Evolutionary conservation across 1,139 yeast species (phyloP), one percentile per base, ranked within the genome.

Genomic region (Nakaseomyces sp.): DNA sequence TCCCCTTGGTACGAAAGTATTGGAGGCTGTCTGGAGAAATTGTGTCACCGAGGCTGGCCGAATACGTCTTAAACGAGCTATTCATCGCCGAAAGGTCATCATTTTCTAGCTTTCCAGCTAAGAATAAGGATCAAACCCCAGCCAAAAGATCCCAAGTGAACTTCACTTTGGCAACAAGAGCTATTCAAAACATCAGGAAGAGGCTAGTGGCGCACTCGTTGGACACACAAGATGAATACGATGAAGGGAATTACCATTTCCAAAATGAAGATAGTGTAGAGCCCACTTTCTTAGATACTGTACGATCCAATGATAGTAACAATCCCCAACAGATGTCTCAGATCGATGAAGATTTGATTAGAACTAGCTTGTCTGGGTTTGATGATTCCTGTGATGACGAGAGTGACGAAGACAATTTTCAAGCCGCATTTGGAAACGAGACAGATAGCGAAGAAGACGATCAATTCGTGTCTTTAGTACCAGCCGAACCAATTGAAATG

Each of bases 21-120:
- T 91, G 98, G 98, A 96, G 89, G 61, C 96, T 89, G 57, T 72
- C 95, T 0, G 98, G 98, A 26, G 97, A 91, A 63, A 96, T 96
- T 10, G 76, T 91, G 37, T 85, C 96, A 16, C 85, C 95, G 9
- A 70, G 97, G 56, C 69, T 81, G 65, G 96, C 89, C 1, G 96
- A 89, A 61, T 91, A 86, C 57, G 77, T 85, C 37, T 65, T 83
- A 47, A 77, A 76, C 47, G 85, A 79, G 53, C 67, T 84, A 37
- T 58, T 65, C 18, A 61, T 64, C 36, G 59, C 57, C 25, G 63
- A 57, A 50, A 51, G 52, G 17, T 39, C 33, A 10, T 29, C 33
- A 9, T 24, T 35, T 35, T 5, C 38, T 22, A 35, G 28, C 8
- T 13, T 35, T 13, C 17, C 26, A 5, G 18, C 12, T 10, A 13